Conservation (phyloP, 2,329 filamentous ascomycete species). For the Cercospora canescens region DNA sequence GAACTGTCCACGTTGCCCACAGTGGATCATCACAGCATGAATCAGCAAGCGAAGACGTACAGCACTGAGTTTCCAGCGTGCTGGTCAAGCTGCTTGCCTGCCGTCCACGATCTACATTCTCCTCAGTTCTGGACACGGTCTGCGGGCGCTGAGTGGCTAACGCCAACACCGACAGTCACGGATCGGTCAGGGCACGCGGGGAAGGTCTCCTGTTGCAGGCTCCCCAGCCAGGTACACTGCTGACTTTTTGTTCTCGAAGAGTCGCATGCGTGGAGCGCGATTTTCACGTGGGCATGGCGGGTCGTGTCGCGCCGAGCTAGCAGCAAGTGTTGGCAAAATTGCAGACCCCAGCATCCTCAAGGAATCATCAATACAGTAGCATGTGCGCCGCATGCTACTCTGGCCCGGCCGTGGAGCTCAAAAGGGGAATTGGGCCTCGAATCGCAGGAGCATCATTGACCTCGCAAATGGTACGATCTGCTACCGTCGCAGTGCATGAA, state of each 20-base stretch:
- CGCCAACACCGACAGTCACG: neutral
- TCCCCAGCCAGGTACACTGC: too few species aligned
- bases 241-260: neutral
- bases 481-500: conserved; percentile 13
- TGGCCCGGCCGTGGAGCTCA: conserved; percentile 9
- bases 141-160: neutral
- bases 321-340: conserved; percentile 2
- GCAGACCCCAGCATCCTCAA: conserved; percentile 4
- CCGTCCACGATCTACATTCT: neutral
- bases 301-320: neutral
- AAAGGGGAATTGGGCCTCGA: conserved; percentile 11
- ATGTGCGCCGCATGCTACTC: conserved; percentile 8
- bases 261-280: conserved; percentile 1
- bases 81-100: neutral
- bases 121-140: neutral
- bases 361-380: conserved; percentile 3
- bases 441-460: neutral
- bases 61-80: neutral
- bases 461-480: conserved; percentile 13
- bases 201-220: too few species aligned
- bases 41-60: neutral
- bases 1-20: conserved; percentile 2
- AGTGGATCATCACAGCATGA: neutral
- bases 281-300: neutral
- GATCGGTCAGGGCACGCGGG: too few species aligned